Evolutionary conservation across 176 grass and related monocot species (phyloP), one percentile per base, ranked within the genome.

Genomic region (Carex parvula): DNA sequence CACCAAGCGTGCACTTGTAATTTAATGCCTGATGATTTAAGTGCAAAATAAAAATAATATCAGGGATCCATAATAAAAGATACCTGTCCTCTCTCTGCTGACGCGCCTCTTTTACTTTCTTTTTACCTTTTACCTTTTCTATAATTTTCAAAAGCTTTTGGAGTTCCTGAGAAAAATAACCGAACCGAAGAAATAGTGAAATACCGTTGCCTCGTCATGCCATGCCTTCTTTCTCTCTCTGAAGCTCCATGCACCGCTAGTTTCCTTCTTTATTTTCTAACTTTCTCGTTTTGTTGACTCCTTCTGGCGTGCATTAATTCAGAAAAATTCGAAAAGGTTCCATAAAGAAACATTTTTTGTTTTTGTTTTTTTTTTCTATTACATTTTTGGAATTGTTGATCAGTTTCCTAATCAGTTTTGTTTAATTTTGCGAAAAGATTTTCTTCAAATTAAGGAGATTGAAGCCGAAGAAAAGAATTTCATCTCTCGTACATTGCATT

Each of bases 21-120:
- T 29, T 29, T 29, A 29, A 29, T 29, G 29, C 29, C 29, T 29
- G 29, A 29, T 29, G 29, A 29, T 29, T 29, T 1, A 29, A 29
- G 29, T 29, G 29, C 29, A 1, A 29, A 29, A 29, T 29, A 29
- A 29, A 29, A 29, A 26, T 26, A 29, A 29, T 29, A 29, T 29
- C 29, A 29, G 29, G 29, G 29, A 29, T 29, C 29, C 29, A 29
- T 29, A 29, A 29, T 29, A 29, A 29, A 29, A 29, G 29, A 29
- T 29, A 29, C 29, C 29, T 29, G 29, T 29, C 1, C 29, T 29
- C 60, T 50, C 21, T 67, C 60, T 50, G 8, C 17, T 21, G 26
- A 82, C 61, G 60, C 80, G 12, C 80, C 80, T 50, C 60, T 3
- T 64, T 65, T 83, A 82, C 44, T 50, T 82, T 18, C 68, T 83